Base-by-base conservation (phyloP, 2,329 filamentous ascomycete genomes). In the Corniculantispora saksenae region DNA sequence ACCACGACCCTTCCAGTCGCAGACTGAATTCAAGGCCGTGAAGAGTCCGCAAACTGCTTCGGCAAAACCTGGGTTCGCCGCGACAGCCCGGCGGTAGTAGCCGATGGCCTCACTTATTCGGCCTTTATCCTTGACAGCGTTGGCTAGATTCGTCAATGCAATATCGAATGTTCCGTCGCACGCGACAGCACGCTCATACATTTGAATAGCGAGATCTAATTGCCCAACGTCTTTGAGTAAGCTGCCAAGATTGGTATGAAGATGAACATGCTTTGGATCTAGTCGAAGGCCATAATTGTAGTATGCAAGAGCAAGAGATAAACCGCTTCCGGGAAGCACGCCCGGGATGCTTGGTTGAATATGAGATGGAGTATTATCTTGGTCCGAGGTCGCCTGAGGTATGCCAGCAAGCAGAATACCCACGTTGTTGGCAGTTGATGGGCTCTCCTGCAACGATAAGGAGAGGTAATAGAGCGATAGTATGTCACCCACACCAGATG, bases 141-240 rank as follows among this genome's bases (percentile, higher is more conserved):
- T 99, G 63, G 95, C 95, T 25, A 99, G 83, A 72, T 99, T 99
- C 4, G 95, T 97, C 63, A 99, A 81, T 40, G 95, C 95, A 72
- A 99, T 99, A 73, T 99, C 95, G 72, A 99, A 99, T 27, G 89
- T 92, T n/a, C 89, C 88, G 76, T 99, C 95, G 74, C 94, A 98
- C 3, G 87, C 85, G 17, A 99, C 95, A 13, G 95, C 95, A 70
- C 93, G 89, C 78, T 98, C 93, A 74, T 99, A 99, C 94, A 99
- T 98, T 69, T 90, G 89, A 71, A 99, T 97, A 0, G 95, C 95
- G 56, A 92, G 86, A 70, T 93, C 89, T 17, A 99, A 84, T 70
- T 98, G 94, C 0, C 95, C 95, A 69, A 98, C 95, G 71, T 99
- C 95, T 73, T 99, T 99, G 51, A 99, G 83, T 35, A 99, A 80